Conservation (phyloP, 1,139 yeast genomes). For the Protomyces inundatus region DNA sequence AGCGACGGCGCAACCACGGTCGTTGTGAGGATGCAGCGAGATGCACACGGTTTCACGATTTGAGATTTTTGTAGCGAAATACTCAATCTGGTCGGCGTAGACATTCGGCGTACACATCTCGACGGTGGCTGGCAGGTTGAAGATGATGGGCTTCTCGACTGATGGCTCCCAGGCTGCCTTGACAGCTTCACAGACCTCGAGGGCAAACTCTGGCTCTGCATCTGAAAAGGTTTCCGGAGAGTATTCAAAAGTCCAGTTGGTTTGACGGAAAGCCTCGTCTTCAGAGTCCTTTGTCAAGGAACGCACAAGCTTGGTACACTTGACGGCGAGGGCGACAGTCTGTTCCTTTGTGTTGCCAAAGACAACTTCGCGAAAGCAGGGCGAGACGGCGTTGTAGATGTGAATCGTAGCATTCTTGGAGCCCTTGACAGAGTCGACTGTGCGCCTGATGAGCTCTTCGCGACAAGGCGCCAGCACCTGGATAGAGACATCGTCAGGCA, state of each 20-base stretch:
- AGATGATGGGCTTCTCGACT: constrained; percentile 75
- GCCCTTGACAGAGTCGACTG: constrained; percentile 82
- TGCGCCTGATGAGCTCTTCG: constrained; percentile 79
- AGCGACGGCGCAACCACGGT: constrained; percentile 97
- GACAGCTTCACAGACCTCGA: constrained; percentile 91
- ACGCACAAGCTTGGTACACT: constrained; percentile 73
- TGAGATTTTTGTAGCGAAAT: constrained; percentile 67
- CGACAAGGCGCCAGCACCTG: constrained; percentile 92
- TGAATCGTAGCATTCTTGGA: constrained; percentile 89
- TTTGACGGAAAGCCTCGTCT: constrained; percentile 63
- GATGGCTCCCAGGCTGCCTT: constrained; percentile 89
- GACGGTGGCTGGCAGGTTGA: constrained; percentile 97
- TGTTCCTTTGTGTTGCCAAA: constrained; percentile 80
- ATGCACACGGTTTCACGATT: constrained; percentile 83
- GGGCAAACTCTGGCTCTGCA: constrained; percentile 75
- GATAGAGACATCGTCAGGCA: constrained; percentile 82
- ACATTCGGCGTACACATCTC: constrained; percentile 92
- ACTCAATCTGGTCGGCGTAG: constrained; percentile 94
- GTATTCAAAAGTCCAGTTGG: constrained; percentile 86
- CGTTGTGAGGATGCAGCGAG: constrained; percentile 92
- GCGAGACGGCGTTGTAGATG: constrained; percentile 87
- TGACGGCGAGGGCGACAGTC: constrained; percentile 72
- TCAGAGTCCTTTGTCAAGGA: constrained; percentile 71
- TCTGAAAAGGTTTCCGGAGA: constrained; percentile 95
- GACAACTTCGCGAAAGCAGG: constrained; percentile 82